Percentiles rank a stretch among this genome's conserved stretches.
phyloP scores from a whole-genome alignment of 495 filamentous ascomycete species.

The Hypoxylon rickii region DNA sequence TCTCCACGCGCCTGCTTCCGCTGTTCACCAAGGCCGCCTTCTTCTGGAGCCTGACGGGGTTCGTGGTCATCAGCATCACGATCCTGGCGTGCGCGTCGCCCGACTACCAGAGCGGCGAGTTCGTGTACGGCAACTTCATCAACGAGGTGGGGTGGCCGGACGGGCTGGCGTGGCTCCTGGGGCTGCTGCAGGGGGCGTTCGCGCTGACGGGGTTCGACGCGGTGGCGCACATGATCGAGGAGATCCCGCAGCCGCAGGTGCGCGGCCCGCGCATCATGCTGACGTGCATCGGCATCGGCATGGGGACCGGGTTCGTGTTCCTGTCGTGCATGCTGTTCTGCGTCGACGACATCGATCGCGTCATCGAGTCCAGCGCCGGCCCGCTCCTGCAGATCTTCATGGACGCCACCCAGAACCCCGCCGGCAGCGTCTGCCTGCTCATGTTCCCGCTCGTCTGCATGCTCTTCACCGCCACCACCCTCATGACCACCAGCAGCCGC shows the following conservation, averaged over 20 bases:
- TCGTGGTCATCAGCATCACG: conserved; percentile 70
- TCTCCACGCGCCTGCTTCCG: conserved; percentile 65
- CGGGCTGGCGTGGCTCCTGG: conserved; percentile 57
- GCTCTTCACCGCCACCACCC: conserved; percentile 69
- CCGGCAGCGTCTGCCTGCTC: conserved; percentile 69
- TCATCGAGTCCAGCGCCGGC: conserved; percentile 64
- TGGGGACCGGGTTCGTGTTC: conserved; percentile 60
- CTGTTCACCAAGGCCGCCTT: conserved; percentile 66
- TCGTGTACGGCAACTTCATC: conserved; percentile 54
- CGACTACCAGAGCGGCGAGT: conserved; percentile 62
- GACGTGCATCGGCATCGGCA: conserved; percentile 69
- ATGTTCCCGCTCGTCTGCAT: conserved; percentile 77
- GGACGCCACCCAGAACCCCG: conserved; percentile 67
- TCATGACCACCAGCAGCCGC: conserved; percentile 77
- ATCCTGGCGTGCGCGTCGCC: conserved; percentile 66
- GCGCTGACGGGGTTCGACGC: conserved; percentile 60
- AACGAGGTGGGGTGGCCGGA: conserved; percentile 60
- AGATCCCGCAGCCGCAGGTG: conserved; percentile 70
- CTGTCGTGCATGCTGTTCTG: conserved; percentile 62
- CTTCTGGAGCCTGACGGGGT: conserved; percentile 69
- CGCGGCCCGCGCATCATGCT: conserved; percentile 77
- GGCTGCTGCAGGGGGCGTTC: conserved; percentile 59
- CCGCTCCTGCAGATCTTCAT: conserved; percentile 73
- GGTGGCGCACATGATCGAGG: conserved; percentile 61
- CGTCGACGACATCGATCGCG: conserved; percentile 52